Base-by-base conservation (phyloP, 768 basidiomycete species). In the Tulasnella sp. region DNA sequence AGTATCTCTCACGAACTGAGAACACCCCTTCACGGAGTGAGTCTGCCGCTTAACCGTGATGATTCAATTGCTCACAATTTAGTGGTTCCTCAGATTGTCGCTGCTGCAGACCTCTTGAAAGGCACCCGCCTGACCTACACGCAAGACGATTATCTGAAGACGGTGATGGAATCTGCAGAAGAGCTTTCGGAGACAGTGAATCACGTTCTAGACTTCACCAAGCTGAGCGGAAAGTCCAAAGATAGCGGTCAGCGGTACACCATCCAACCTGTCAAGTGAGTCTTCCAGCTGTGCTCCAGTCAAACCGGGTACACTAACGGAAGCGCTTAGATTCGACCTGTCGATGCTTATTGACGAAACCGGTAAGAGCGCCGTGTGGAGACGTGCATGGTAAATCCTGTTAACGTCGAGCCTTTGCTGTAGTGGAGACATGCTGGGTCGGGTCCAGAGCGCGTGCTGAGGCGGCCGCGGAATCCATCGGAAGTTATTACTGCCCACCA, bases 121-220 rank as follows among this genome's bases (percentile, higher is more conserved):
- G 95, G 96, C 62, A 96, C 91, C 14, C 77, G 84, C n/a, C 82
- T 98, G 37, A 90, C 88, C 77, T 88, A 90, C 63, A 88, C 88
- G 14, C 95, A 98, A 79, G 78, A 82, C 11, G 93, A 94, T 0
- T 96, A 94, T 82, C 81, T 97, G 66, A 91, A 94, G 77, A 97
- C 95, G 0, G 92, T 97, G 0, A 91, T 95, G 79, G 94, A 93
- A 6, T 97, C 95, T 77, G 95, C 94, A 16, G 95, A 90, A n/a
- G 94, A 93, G 0, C 85, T 98, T 0, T 92, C 95, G 47, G 95
- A 98, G 82, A 96, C 95, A 0, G 94, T 98, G 65, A 97, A 97
- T 77, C 95, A 98, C 76, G 95, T 98, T 5, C 83, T 98, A 34
- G 95, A 98, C 79, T 98, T 95, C 77, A 96, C 94, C 36, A 98